Base-by-base conservation (phyloP, 2,329 filamentous ascomycete genomes). In the Scedosporium boydii region DNA sequence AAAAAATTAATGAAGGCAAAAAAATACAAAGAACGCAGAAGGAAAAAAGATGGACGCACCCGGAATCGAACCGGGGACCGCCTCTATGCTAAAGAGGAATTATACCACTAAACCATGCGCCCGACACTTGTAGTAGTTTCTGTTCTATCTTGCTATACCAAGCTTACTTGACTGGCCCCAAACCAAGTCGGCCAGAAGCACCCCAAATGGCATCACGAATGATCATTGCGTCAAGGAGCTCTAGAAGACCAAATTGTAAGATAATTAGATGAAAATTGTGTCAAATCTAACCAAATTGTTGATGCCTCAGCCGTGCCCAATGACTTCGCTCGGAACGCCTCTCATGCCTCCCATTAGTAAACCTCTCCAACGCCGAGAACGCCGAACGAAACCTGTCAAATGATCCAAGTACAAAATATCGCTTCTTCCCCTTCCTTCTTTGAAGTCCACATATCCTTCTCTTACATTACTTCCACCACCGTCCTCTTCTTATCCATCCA, bases 71-170 rank as follows among this genome's bases (percentile, higher is more conserved):
- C 59, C 59, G 44, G 59, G 44, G 44, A 46, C 34, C 58, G 23
- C 42, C 58, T 59, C 21, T 46, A 59, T 60, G 59, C 59, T 60
- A 60, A 48, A 60, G 59, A 48, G 59, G 42, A 60, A 51, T 41
- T 58, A 58, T 58, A 58, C 55, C 55, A 41, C 34, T 58, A 41
- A 58, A 58, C 55, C 27, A 34, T 58, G 42, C 59, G 59, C 59
- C 59, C 59, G 34, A 41, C 21, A 21, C 51, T 55, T 55, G 51
- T 55, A 23, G 12, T 16, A 14, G 6, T 9, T 23, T 1, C 2
- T 26, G 1, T 6, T 23, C 18, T n/a, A 3, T 21, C 3, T 18
- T 10, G 16, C n/a, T 48, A n/a, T 21, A 48, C 18, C 16, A 48
- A 23, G n/a, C 9, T 12, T 21, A 7, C 44, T 7, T 10, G 6